A percentile compares a stretch with the other conserved stretches of the same genome.
These are phyloP conservation scores for Polytrichum commune DNA, from an alignment of 225 moss, liverwort and hornwort species.

Conservation along the genomic window DNA sequence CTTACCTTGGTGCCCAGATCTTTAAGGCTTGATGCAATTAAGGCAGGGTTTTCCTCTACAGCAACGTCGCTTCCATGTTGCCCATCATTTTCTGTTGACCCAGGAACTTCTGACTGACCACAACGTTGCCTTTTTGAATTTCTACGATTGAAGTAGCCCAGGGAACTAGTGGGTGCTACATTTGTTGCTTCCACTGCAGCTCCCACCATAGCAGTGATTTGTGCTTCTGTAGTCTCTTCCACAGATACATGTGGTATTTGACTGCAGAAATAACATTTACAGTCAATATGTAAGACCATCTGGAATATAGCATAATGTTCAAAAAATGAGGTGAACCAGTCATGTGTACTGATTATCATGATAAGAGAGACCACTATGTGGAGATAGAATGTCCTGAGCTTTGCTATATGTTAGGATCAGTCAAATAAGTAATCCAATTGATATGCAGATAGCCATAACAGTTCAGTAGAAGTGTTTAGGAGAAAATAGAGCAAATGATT, in stretches of 20 bases:
- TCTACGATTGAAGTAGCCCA: slow-evolving; percentile 26
- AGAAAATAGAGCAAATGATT: too few relatives aligned
- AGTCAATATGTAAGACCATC: too few relatives aligned
- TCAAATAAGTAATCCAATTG: too few relatives aligned
- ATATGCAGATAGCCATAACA: too few relatives aligned
- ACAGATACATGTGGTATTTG: slow-evolving; percentile 34
- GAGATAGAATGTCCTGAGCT: too few relatives aligned
- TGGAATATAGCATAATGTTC: too few relatives aligned
- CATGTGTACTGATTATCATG: too few relatives aligned
- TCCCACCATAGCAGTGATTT: slow-evolving; percentile 43
- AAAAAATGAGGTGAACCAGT: too few relatives aligned
- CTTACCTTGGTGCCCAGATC: slow-evolving; percentile 13
- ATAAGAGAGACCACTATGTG: too few relatives aligned
- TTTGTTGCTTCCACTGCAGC: slow-evolving; percentile 65
- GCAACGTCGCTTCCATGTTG: not conserved
- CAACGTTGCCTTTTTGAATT: slow-evolving; percentile 49
- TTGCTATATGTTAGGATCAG: too few relatives aligned
- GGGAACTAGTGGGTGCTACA: slow-evolving; percentile 10
- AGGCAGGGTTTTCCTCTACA: slow-evolving; percentile 6
- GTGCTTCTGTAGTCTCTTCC: slow-evolving; percentile 30
- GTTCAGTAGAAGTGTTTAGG: too few relatives aligned
- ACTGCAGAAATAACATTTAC: slow-evolving; percentile 20
- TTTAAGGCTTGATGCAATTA: not conserved
- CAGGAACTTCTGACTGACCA: slow-evolving; percentile 1
- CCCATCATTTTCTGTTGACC: not conserved